phyloP scores from a whole-genome alignment of 495 filamentous ascomycete species.

The Hypoxylon fragiforme region DNA sequence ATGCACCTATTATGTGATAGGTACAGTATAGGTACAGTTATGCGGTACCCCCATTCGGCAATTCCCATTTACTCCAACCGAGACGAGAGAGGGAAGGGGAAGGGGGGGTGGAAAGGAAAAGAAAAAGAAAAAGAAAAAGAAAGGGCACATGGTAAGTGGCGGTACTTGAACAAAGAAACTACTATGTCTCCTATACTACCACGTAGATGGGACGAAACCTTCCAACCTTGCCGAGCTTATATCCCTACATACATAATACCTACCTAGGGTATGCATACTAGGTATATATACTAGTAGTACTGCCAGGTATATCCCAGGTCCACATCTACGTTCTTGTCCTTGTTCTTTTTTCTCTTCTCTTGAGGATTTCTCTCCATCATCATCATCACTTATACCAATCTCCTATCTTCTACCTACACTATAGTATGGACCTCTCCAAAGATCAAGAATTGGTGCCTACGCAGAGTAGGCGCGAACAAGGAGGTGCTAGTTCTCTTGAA shows the following conservation, averaged over 20 bases:
- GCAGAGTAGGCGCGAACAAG: constrained; percentile 8
- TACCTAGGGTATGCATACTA: too few species aligned
- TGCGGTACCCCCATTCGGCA: neutral
- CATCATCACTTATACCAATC: neutral
- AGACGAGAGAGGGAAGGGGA: too few species aligned
- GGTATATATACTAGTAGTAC: too few species aligned
- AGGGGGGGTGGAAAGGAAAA: too few species aligned
- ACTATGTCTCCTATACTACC: neutral
- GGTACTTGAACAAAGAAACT: neutral
- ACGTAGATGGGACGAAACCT: neutral
- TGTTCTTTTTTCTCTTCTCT: neutral
- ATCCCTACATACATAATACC: too few species aligned
- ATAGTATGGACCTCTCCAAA: constrained; percentile 18
- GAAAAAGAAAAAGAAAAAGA: too few species aligned
- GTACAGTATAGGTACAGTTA: too few species aligned
- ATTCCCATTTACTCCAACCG: too few species aligned
- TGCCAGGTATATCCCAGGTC: too few species aligned
- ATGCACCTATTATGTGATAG: too few species aligned
- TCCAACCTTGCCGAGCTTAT: neutral
- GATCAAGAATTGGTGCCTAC: constrained; percentile 13
- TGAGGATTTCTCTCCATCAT: neutral
- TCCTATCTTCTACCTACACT: neutral
- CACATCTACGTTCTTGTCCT: neutral
- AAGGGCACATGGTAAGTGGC: too few species aligned
- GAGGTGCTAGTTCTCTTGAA: constrained; percentile 3